Conservation (phyloP, 768 basidiomycete genomes). For the Russula compacta region DNA sequence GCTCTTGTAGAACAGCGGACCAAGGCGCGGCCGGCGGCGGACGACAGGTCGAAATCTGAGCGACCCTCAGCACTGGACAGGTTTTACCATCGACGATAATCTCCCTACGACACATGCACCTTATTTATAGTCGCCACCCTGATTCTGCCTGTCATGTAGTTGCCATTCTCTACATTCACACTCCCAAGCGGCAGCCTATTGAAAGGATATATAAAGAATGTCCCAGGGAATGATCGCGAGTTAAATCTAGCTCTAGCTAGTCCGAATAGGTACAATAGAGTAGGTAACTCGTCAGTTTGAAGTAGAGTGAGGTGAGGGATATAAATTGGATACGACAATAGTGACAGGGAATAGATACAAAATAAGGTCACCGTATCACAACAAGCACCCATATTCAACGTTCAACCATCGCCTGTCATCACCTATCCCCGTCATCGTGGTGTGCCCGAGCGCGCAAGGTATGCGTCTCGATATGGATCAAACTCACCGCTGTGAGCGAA, state of each 20-base stretch:
- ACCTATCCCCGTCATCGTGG: not conserved
- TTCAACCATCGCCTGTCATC: conserved; percentile 3
- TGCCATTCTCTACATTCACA: not conserved
- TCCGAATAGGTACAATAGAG: conserved; percentile 2
- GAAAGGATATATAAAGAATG: conserved; percentile 4
- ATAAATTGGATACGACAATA: not conserved
- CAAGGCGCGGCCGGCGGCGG: conserved; percentile 24
- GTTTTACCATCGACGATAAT: conserved; percentile 24
- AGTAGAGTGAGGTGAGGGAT: not conserved
- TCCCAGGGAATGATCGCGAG: not conserved
- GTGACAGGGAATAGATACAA: not conserved
- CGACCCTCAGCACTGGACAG: conserved; percentile 34
- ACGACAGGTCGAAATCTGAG: conserved; percentile 21
- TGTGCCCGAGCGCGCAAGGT: conserved; percentile 24
- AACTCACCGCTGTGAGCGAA: conserved; percentile 27
- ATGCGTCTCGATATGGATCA: conserved; percentile 29
- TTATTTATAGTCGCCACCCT: not conserved
- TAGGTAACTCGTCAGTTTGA: not conserved
- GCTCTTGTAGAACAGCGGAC: conserved; percentile 33
- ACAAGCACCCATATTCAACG: not conserved
- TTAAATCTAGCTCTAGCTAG: not conserved
- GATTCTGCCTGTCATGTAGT: not conserved
- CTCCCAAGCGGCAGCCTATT: not conserved
- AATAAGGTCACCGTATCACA: not conserved
- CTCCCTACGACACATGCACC: not conserved